Evolutionary conservation across 371 early-diverging fungal species (phyloP).

Genomic region (Capniomyces stellatus): DNA sequence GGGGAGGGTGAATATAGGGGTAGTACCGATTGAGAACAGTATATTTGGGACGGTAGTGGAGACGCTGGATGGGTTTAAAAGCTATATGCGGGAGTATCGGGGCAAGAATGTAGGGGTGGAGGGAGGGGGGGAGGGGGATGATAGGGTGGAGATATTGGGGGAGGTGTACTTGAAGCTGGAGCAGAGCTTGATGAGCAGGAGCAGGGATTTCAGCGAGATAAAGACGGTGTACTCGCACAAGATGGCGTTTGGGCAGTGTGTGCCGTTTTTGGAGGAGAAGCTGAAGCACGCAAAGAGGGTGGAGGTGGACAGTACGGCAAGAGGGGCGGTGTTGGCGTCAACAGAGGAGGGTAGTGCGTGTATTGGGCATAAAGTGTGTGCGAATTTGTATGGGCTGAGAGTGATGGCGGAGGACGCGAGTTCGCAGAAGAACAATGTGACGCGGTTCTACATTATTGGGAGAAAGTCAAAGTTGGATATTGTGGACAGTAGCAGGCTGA

Average conservation of each 20-base stretch:
- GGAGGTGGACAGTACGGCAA: conserved; percentile 64
- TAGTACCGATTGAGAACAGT: conserved; percentile 91
- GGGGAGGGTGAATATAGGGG: conserved; percentile 63
- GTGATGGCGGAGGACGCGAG: conserved; percentile 40
- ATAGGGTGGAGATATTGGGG: conserved; percentile 24
- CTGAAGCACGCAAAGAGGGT: conserved; percentile 45
- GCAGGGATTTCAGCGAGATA: conserved; percentile 36
- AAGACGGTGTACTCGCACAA: conserved; percentile 77
- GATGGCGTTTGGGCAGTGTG: conserved; percentile 80
- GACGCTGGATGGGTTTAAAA: conserved; percentile 53
- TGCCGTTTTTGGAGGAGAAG: conserved; percentile 45
- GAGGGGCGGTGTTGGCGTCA: conserved; percentile 75
- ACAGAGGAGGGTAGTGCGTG: conserved; percentile 60
- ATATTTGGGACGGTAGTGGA: conserved; percentile 69
- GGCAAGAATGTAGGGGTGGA: conserved; percentile 48
- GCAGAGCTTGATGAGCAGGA: conserved; percentile 65
- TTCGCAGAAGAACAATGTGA: conserved; percentile 1
- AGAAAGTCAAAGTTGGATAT: conserved; percentile 65
- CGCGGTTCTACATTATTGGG: conserved; percentile 40
- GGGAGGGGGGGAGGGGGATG: not conserved
- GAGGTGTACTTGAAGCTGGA: conserved; percentile 40
- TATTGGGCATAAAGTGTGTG: conserved; percentile 60
- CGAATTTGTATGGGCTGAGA: conserved; percentile 61
- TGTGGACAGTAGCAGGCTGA: conserved; percentile 50
- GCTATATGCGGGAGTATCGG: conserved; percentile 77